Evolutionary conservation across 495 filamentous ascomycete species (phyloP), one percentile per base, ranked within the genome.

Genomic region (Trichoderma gamsii): DNA sequence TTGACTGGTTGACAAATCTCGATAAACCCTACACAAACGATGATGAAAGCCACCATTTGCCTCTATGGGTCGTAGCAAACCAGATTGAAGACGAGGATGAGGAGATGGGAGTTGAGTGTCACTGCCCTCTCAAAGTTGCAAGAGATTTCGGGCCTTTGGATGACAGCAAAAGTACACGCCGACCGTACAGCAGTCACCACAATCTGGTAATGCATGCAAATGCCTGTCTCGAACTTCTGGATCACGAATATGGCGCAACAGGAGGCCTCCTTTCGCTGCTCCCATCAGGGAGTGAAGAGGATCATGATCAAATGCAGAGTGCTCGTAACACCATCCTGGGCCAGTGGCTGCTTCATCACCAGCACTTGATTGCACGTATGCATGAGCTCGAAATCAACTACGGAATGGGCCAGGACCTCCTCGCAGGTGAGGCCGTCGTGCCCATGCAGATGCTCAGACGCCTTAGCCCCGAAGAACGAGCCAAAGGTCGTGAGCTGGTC

Each of bases 131-230:
- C 16, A 71, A 68, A n/a, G 6, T 23, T 9, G 41, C 27, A 15
- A 43, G 27, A n/a, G 29, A 66, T 15, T 61, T 12, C 3, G 56
- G 56, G 25, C 25, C 56, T 13, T 25, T 32, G 11, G 63, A 73
- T 63, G 32, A 63, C 12, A 44, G 25, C 15, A 41, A 66, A 16
- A 12, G 69, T 6, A 51, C 66, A 23, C 38, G 43, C 9, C 73
- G 69, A 49, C 82, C 82, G 4, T 84, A 80, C 69, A 76, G 77
- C 7, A 80, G 71, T 27, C 82, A 84, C 66, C 71, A 84, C 69
- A 74, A 75, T 21, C 76, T 86, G 49, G 73, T 85, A 49, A 75
- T 75, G 73, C 84, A 86, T 72, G 83, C 83, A 69, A 84, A 85
- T 69, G 77, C 76, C 63, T 79, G 82, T 66, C 77, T 86, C 3